Evolutionary conservation across 2,329 filamentous ascomycete genomes (phyloP), one percentile per base, ranked within the genome.

Genomic region (Aspergillus udagawae): DNA sequence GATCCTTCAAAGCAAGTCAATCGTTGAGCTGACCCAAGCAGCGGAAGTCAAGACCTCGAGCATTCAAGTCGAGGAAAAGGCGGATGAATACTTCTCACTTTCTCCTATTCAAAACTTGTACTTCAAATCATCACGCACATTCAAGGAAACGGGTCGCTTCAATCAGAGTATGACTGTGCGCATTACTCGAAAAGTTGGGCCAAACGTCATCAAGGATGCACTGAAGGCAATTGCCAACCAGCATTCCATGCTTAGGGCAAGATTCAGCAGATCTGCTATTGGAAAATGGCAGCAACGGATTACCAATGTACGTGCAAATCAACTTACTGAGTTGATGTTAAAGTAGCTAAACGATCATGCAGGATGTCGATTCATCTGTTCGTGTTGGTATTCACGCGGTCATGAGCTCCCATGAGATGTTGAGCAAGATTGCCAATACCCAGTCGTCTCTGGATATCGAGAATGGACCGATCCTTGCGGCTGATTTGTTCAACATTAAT

Each of bases 31-130:
- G 55, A 66, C 71, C 25, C 57, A 64, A n/a, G 56, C 50, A 3
- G 67, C 65, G 42, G 61, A 55, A 9, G 51, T 61, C 12, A 67
- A 65, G n/a, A 47, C 54, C 10, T 54, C 60, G 9, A 53, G 52
- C 12, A 44, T 60, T 17, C 60, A 62, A 3, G 61, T 58, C 17
- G 61, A 68, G 38, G 70, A 72, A 53, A 67, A 68, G 45, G 50
- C 63, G 23, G 64, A 64, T 3, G 63, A 70, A 48, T 49, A 57
- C 21, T 75, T 75, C 38, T 59, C 45, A 5, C 65, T 74, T 25
- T 74, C 72, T 14, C 73, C 73, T 21, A 66, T 74, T 8, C 73
- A 75, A 51, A 63, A 60, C 29, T 58, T 74, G 4, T 74, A 73
- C 53, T 69, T 73, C 58, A 56, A 65, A 20, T 65, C 59, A 4